Evolutionary conservation across 2,329 filamentous ascomycete genomes (phyloP).

Genomic region (Phyllosticta citriasiana): DNA sequence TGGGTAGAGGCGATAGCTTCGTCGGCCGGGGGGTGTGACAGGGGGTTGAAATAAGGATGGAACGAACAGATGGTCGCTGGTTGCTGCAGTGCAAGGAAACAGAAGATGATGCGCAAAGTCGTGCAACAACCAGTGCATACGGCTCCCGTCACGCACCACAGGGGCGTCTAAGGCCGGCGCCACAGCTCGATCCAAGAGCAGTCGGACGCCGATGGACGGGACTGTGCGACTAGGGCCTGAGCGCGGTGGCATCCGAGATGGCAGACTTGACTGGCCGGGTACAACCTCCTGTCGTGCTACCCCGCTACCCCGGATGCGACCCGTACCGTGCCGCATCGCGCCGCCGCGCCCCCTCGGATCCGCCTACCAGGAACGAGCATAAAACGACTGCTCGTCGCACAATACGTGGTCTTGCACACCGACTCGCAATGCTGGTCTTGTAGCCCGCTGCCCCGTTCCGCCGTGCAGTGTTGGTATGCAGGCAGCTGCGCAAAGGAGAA

Average conservation of each 20-base stretch:
- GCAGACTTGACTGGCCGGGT: not conserved
- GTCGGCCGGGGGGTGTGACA: slow-evolving; percentile 4
- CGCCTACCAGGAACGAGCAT: slow-evolving; percentile 15
- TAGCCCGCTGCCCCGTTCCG: slow-evolving; percentile 1
- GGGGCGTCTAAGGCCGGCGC: not conserved
- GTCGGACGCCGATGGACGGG: not conserved
- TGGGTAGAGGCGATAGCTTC: not conserved
- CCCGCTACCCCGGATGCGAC: not conserved
- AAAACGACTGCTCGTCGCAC: slow-evolving; percentile 23
- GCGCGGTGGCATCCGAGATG: not conserved
- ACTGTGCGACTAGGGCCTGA: not conserved
- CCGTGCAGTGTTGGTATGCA: not conserved
- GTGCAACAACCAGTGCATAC: not conserved
- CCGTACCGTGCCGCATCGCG: not conserved
- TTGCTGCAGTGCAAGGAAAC: not conserved
- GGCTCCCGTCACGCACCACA: not conserved
- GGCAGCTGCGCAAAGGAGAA: not conserved
- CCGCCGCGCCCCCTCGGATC: slow-evolving; percentile 4
- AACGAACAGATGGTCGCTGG: not conserved
- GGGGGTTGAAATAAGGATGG: slow-evolving; percentile 9
- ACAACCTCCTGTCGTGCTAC: not conserved
- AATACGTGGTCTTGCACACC: slow-evolving; percentile 13
- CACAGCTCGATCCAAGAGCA: not conserved
- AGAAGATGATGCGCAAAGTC: not conserved
- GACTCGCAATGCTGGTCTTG: slow-evolving; percentile 9